Evolutionary conservation across 2,329 filamentous ascomycete species (phyloP), one percentile per base, ranked within the genome.

Genomic region (Didymella arachidicola): DNA sequence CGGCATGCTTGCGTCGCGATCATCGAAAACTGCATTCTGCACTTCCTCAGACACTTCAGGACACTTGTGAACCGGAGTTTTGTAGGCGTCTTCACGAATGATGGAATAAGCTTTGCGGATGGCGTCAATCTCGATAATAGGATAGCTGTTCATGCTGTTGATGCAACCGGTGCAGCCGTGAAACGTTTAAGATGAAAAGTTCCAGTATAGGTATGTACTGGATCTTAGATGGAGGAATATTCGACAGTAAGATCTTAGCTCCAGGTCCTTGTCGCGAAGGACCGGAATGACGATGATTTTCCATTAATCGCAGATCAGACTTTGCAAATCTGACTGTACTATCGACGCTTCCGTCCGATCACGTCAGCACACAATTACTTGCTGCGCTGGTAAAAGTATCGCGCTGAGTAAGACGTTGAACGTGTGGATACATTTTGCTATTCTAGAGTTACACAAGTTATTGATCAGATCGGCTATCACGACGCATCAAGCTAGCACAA

Each of bases 111-210:
- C 43, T 32, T 45, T 45, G 26, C 43, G 43, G 18, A 45, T 30
- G 27, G 43, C 43, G 14, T n/a, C 12, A 30, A 45, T 45, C 43
- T 45, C 43, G 27, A 45, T 19, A 11, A n/a, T 45, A n/a, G 25
- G 43, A 45, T 45, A 30, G 43, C 43, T 45, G 10, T 45, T 27
- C 43, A 45, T 45, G 43, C 43, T 45, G 26, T 45, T 45, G 12
- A 45, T 45, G 43, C 26, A 16, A 45, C 43, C 14, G 43, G 30
- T 45, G 43, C 27, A 45, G 43, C 14, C 26, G 43, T n/a, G n/a
- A 45, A 27, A 14, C 27, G n/a, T 30, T 22, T 30, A 18, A 45
- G 43, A 45, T 45, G 43, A n/a, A 18, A 14, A 19, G 43, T 30
- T 3, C 19, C 7, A 7, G 27, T 45, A 18, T 45, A 30, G 30